phyloP scores from a whole-genome alignment of 2,329 filamentous ascomycete species.

The Tolypocladium tundrense region DNA sequence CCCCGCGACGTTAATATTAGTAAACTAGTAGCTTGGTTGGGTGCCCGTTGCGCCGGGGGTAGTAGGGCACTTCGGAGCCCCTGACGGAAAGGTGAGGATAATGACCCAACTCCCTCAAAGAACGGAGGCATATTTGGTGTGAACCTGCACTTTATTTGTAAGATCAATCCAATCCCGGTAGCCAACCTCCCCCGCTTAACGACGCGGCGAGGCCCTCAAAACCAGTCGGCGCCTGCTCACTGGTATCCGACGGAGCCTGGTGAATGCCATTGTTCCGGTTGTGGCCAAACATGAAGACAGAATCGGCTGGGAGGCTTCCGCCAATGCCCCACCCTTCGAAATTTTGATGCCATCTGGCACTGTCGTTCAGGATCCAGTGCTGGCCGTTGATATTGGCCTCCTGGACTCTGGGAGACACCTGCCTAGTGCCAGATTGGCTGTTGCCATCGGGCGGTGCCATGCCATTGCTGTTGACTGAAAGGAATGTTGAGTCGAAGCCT shows the following conservation, averaged over 20 bases:
- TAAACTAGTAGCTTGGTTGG: too few relatives aligned
- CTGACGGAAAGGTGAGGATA: too few relatives aligned
- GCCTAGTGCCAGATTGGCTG: slow-evolving; percentile 9
- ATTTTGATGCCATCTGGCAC: slow-evolving; percentile 47
- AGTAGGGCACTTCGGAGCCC: too few relatives aligned
- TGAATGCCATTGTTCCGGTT: slow-evolving; percentile 7
- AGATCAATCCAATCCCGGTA: slow-evolving; percentile 23
- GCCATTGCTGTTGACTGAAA: neutral
- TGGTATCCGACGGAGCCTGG: slow-evolving; percentile 1
- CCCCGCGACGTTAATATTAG: too few relatives aligned
- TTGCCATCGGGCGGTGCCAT: slow-evolving; percentile 4
- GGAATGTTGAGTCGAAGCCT: slow-evolving; percentile 1
- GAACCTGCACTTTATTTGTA: too few relatives aligned
- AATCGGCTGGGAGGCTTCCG: slow-evolving; percentile 12
- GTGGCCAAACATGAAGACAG: slow-evolving; percentile 19
- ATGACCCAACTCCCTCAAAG: too few relatives aligned
- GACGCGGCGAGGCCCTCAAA: slow-evolving; percentile 23
- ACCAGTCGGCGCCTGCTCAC: slow-evolving; percentile 12
- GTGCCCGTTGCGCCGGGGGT: too few relatives aligned
- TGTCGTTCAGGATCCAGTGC: slow-evolving; percentile 48
- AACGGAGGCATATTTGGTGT: too few relatives aligned
- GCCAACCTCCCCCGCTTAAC: slow-evolving; percentile 21
- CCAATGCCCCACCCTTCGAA: slow-evolving; percentile 43
- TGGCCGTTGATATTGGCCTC: slow-evolving; percentile 35
- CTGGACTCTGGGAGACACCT: slow-evolving; percentile 5